These are phyloP conservation scores for Cryptococcus sp. DNA, from an alignment of 1,284 basidiomycete species.

Conservation along the genomic window DNA sequence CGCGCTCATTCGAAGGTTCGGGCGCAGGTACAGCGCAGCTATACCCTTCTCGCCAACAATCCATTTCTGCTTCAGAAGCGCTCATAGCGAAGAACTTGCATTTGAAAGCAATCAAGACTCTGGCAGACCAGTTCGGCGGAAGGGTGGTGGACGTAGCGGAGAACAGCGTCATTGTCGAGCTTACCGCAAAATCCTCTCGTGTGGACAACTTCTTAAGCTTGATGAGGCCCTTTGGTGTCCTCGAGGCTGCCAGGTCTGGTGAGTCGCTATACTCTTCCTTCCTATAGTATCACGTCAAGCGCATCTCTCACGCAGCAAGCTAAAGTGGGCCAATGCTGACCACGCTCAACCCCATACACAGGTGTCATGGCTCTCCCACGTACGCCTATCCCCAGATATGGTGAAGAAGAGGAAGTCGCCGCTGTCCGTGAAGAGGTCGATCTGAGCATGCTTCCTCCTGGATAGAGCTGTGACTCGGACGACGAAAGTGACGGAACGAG, in stretches of 20 bases:
- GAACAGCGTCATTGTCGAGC: slow-evolving; percentile 90
- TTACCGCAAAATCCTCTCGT: slow-evolving; percentile 86
- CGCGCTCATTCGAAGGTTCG: slow-evolving; percentile 69
- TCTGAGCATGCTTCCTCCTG: slow-evolving; percentile 83
- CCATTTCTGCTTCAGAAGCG: slow-evolving; percentile 64
- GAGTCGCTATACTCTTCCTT: slow-evolving; percentile 37
- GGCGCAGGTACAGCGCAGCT: slow-evolving; percentile 41
- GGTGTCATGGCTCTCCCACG: slow-evolving; percentile 96
- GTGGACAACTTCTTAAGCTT: slow-evolving; percentile 93
- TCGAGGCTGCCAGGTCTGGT: slow-evolving; percentile 93
- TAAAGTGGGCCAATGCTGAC: too few species aligned
- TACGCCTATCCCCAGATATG: slow-evolving; percentile 72
- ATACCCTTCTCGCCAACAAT: slow-evolving; percentile 33
- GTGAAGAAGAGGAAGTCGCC: slow-evolving; percentile 62
- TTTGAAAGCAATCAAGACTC: slow-evolving; percentile 78
- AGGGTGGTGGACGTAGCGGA: slow-evolving; percentile 94
- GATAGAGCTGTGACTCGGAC: slow-evolving; percentile 56
- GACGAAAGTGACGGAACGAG: too few species aligned
- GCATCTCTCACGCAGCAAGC: too few species aligned
- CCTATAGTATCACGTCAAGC: too few species aligned
- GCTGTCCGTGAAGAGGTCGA: slow-evolving; percentile 66
- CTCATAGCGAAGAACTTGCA: slow-evolving; percentile 88
- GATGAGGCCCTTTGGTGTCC: slow-evolving; percentile 90
- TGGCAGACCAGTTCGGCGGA: slow-evolving; percentile 87
- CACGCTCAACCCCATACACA: slow-evolving; percentile 53